phyloP scores from a whole-genome alignment of 129 eudicot genomes.

The Centella asiatica region DNA sequence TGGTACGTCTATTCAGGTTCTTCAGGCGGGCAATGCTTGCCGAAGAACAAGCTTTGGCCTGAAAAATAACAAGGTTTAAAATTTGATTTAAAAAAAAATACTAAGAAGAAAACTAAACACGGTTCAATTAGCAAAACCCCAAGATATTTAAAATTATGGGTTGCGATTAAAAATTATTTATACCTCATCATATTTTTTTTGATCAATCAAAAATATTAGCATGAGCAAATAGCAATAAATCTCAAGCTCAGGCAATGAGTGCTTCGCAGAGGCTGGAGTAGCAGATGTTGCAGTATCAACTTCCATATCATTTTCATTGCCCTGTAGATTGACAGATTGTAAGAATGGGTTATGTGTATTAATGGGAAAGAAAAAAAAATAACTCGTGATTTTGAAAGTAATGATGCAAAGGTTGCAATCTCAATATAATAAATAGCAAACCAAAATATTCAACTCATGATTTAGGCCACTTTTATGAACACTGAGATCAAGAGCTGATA shows the following conservation, averaged over 20 bases:
- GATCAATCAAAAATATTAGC: conserved; percentile 74
- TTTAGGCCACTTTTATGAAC: too few species aligned
- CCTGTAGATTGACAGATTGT: conserved; percentile 45
- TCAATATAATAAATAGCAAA: too few species aligned
- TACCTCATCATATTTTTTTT: conserved; percentile 78
- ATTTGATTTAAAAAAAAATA: background rate
- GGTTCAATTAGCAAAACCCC: conserved; percentile 7
- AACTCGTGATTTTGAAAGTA: background rate
- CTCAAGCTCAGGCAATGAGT: conserved; percentile 71
- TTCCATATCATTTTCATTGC: conserved; percentile 76
- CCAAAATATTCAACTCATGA: too few species aligned
- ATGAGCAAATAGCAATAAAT: conserved; percentile 87
- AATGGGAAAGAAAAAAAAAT: background rate
- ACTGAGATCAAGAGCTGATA: too few species aligned
- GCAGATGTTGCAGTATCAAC: conserved; percentile 79
- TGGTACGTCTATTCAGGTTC: conserved; percentile 65
- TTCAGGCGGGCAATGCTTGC: conserved; percentile 89
- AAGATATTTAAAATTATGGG: background rate
- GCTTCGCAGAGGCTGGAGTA: conserved; percentile 49
- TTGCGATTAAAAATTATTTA: background rate
- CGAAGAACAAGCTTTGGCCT: conserved; percentile 95
- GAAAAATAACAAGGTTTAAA: conserved; percentile 6
- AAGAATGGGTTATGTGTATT: background rate
- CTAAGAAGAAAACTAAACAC: conserved; percentile 9
- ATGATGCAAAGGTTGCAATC: background rate